Base-by-base conservation (phyloP, 805 yeast species). In the Candida ficus region DNA sequence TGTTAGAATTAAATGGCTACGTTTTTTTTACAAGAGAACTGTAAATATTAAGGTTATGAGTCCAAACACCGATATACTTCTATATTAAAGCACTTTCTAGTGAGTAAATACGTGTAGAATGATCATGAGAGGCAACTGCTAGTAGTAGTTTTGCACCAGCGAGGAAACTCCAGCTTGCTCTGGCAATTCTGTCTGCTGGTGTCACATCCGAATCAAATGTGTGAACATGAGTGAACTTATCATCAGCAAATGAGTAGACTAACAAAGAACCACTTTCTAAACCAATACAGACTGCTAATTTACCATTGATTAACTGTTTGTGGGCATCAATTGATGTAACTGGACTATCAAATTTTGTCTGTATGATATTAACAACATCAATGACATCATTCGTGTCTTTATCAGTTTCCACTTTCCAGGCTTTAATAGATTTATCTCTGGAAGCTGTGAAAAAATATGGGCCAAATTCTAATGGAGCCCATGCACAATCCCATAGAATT, bases 401-500 rank as follows among this genome's bases (percentile, higher is more conserved):
- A 17, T 36, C 37, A 3, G 61, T 52, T 11, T 14, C 13, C 9
- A 76, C 60, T 35, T 63, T 63, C 96, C 96, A 90, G 14, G 80
- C 64, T 54, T 84, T 86, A 37, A 90, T 58, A 3, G 78, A 73
- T 54, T 81, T 84, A 60, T 93, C 99, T 60, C 99, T 76, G 3
- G 95, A 82, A 0, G 83, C 95, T 0, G 97, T 90, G 13, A 85
- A 71, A 54, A 91, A 90, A n/a, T 59, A 58, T n/a, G 50, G 37
- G 7, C 67, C 71, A 36, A 56, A 56, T 4, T 54, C 65, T n/a
- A 53, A 44, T 5, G 89, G 87, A 1, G 80, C 66, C 96, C 97
- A 93, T 29, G 84, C 75, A 57, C 91, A 81, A 64, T 93, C 98
- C 99, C 99, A 95, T 32, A 93, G 77, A 52, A 93, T 91, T 61